Evolutionary conservation across 352 stramenopile species (phyloP), one percentile per base, ranked within the genome.

Genomic region (Phytophthora melonis): DNA sequence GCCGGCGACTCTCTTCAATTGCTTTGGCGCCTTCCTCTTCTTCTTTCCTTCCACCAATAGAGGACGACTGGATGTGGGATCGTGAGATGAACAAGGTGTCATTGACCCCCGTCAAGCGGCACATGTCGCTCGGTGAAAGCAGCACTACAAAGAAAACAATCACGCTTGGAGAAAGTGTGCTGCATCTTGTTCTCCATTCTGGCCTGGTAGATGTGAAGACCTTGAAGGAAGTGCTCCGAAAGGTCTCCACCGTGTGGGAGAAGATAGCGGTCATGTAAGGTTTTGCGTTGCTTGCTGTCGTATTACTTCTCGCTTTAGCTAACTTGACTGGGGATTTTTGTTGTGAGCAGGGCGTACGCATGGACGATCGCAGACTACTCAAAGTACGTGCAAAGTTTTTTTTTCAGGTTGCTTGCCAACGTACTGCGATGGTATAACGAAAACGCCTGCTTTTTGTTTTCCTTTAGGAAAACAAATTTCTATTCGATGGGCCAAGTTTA

Each of bases 61-160:
- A 91, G 62, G 82, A 91, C 14, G 81, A 92, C 41, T 71, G 66
- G 41, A 66, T 79, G 19, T 91, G 83, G 74, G 77, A 90, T 56
- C 81, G 83, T 32, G 77, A 92, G 59, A 79, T 86, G 21, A 63
- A 77, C 13, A 81, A 80, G 2, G 79, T 81, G 66, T 79, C 71
- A 3, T 52, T 81, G 62, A 81, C 75, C 50, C 75, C 78, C 5
- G 66, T 81, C 10, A 85, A 83, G 18, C 60, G 69, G 41, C 75
- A 69, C 8, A 57, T 68, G 58, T 75, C 75, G n/a, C 43, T 52
- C 41, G 61, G 56, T 5, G 63, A 79, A 2, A 72, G 21, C n/a
- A 57, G 25, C n/a, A 62, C 27, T 1, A n/a, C 18, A 3, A 60
- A 75, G 56, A 83, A 72, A 21, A 74, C 70, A 13, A 79, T 63